Evolutionary conservation across 1,284 basidiomycete species (phyloP).

Genomic region (Meira nashicola): DNA sequence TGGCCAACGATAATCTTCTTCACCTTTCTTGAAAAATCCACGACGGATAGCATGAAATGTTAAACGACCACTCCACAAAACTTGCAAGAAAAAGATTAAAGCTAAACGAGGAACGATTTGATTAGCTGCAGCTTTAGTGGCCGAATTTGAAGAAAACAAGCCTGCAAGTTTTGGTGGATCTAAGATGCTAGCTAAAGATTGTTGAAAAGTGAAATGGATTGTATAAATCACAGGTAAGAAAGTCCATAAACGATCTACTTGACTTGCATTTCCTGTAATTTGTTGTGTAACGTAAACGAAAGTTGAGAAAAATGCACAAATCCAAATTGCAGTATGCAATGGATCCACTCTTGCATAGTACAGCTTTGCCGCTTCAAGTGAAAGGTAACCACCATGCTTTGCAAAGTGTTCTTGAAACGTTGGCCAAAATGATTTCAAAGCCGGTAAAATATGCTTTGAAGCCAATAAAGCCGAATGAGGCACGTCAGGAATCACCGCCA

Average conservation of each 20-base stretch:
- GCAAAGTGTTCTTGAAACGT: slow-evolving; percentile 7
- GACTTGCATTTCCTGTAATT: slow-evolving; percentile 45
- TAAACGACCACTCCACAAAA: slow-evolving; percentile 59
- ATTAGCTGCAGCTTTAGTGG: slow-evolving; percentile 11
- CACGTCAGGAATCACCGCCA: neutral
- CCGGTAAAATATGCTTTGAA: slow-evolving; percentile 3
- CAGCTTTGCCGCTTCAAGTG: slow-evolving; percentile 21
- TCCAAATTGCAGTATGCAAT: slow-evolving; percentile 35
- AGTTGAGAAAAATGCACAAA: slow-evolving; percentile 32
- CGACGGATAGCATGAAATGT: slow-evolving; percentile 78
- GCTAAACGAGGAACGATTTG: slow-evolving; percentile 50
- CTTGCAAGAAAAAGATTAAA: slow-evolving; percentile 50
- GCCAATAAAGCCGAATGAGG: slow-evolving; percentile 7
- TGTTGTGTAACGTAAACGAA: slow-evolving; percentile 40
- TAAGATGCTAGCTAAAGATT: slow-evolving; percentile 30
- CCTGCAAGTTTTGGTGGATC: slow-evolving; percentile 7
- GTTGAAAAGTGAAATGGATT: slow-evolving; percentile 42
- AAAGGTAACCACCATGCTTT: slow-evolving; percentile 6
- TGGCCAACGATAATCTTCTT: slow-evolving; percentile 89
- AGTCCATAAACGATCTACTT: slow-evolving; percentile 48
- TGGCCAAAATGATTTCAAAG: slow-evolving; percentile 4
- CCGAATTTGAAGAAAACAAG: neutral
- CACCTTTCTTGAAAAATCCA: slow-evolving; percentile 68
- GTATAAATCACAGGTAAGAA: slow-evolving; percentile 40
- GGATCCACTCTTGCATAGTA: slow-evolving; percentile 40